Percentiles rank a stretch among this genome's conserved stretches.
phyloP scores from a whole-genome alignment of 1,284 basidiomycete species.

The Moesziomyces globuligerus region DNA sequence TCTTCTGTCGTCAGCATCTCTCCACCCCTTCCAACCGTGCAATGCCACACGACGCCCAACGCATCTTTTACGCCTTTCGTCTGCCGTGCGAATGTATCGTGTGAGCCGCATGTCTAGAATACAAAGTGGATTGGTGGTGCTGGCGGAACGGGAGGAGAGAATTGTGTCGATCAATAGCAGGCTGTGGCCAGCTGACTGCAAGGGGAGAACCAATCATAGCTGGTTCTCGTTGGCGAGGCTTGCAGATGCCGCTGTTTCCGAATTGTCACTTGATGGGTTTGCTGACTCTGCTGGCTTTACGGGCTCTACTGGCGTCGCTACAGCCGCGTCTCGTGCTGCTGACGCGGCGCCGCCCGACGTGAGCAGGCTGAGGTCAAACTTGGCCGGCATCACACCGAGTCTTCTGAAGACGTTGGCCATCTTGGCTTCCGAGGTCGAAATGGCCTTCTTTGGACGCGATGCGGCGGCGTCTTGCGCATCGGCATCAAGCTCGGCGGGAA shows the following conservation, averaged over 20 bases:
- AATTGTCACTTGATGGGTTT: too few relatives aligned
- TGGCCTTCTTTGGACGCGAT: slow-evolving; percentile 13
- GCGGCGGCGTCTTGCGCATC: too few relatives aligned
- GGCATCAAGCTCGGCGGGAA: slow-evolving; percentile 13
- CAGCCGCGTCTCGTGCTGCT: not conserved
- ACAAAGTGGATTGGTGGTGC: slow-evolving; percentile 4
- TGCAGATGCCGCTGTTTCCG: too few relatives aligned
- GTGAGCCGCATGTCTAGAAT: slow-evolving; percentile 9
- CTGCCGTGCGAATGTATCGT: slow-evolving; percentile 1
- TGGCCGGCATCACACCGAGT: slow-evolving; percentile 44
- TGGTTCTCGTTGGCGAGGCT: too few relatives aligned
- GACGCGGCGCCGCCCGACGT: slow-evolving; percentile 1
- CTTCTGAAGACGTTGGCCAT: slow-evolving; percentile 57
- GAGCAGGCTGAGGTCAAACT: slow-evolving; percentile 42
- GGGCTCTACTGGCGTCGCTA: too few relatives aligned
- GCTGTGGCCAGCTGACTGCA: not conserved
- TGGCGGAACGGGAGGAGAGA: not conserved
- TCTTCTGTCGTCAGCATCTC: not conserved
- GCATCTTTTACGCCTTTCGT: too few relatives aligned
- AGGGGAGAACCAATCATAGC: too few relatives aligned
- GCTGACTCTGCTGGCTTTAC: too few relatives aligned
- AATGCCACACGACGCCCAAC: too few relatives aligned
- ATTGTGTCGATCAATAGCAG: too few relatives aligned
- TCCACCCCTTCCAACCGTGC: too few relatives aligned
- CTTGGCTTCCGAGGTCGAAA: slow-evolving; percentile 52